These are phyloP conservation scores for Anethum foeniculum DNA, from an alignment of 140 eudicot genomes.

Conservation along the genomic window DNA sequence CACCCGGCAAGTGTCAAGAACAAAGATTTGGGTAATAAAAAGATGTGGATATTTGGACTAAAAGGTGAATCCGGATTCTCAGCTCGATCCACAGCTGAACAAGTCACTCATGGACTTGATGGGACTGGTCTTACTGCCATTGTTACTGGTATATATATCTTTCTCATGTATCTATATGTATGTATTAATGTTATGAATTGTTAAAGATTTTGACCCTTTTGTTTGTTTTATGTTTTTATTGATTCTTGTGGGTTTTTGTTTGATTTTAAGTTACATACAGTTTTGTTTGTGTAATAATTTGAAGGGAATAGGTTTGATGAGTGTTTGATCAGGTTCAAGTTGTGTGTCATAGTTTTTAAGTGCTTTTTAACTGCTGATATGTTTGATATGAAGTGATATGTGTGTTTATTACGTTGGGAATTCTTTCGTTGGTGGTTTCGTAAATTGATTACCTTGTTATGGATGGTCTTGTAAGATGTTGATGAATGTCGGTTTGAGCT, in stretches of 20 bases:
- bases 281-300: background rate
- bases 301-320: background rate
- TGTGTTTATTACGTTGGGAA: background rate
- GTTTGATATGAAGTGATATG: background rate
- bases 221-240: background rate
- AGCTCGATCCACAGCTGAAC: constrained; percentile 58
- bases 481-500: background rate
- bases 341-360: background rate
- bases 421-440: background rate
- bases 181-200: background rate
- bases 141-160: constrained; percentile 43
- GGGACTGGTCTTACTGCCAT: constrained; percentile 74
- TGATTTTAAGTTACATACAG: background rate
- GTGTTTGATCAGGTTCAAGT: background rate
- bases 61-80: constrained; percentile 71
- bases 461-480: background rate
- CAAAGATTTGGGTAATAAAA: background rate
- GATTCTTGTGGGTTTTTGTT: background rate
- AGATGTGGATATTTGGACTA: constrained; percentile 58
- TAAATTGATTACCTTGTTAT: background rate
- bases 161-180: too few species aligned
- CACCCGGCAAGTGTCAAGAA: background rate
- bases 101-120: constrained; percentile 61
- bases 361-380: background rate
- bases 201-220: background rate